phyloP scores from a whole-genome alignment of 176 grass and related monocot genomes.

The Oryza rufipogon region DNA sequence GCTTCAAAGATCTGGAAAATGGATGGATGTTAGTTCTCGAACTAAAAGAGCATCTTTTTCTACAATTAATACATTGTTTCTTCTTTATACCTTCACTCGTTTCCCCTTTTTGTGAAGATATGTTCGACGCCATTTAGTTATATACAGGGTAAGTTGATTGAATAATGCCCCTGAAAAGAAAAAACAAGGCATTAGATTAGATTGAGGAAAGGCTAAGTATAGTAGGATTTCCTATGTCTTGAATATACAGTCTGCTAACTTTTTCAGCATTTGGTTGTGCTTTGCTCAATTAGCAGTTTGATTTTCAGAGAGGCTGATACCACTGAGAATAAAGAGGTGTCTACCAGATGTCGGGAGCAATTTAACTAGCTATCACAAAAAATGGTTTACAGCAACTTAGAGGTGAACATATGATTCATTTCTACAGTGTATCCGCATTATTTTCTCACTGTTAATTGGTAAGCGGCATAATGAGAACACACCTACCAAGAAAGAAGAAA shows the following conservation, averaged over 20 bases:
- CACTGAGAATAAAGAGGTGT: slow-evolving; percentile 7
- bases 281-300: background rate
- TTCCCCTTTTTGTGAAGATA: slow-evolving; percentile 94
- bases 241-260: background rate
- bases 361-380: slow-evolving; percentile 19
- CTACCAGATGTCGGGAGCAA: background rate
- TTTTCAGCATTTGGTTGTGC: slow-evolving; percentile 25
- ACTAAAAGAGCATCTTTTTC: slow-evolving; percentile 10
- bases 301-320: slow-evolving; percentile 29
- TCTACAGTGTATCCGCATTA: background rate
- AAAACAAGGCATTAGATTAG: slow-evolving; percentile 21
- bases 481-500: background rate
- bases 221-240: background rate
- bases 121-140: slow-evolving; percentile 86
- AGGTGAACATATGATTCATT: background rate
- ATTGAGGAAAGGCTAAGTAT: slow-evolving; percentile 25
- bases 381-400: slow-evolving; percentile 1
- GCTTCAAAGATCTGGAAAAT: slow-evolving; percentile 85
- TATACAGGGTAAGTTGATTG: slow-evolving; percentile 97
- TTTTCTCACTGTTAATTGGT: background rate
- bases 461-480: background rate
- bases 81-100: slow-evolving; percentile 73
- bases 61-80: slow-evolving; percentile 5
- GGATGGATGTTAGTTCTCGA: slow-evolving; percentile 25
- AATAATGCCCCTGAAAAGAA: slow-evolving; percentile 85